Percentiles rank a stretch among this genome's conserved stretches.
Evolutionary conservation across 768 basidiomycete genomes (phyloP).

Genomic region (Mycena epipterygia): DNA sequence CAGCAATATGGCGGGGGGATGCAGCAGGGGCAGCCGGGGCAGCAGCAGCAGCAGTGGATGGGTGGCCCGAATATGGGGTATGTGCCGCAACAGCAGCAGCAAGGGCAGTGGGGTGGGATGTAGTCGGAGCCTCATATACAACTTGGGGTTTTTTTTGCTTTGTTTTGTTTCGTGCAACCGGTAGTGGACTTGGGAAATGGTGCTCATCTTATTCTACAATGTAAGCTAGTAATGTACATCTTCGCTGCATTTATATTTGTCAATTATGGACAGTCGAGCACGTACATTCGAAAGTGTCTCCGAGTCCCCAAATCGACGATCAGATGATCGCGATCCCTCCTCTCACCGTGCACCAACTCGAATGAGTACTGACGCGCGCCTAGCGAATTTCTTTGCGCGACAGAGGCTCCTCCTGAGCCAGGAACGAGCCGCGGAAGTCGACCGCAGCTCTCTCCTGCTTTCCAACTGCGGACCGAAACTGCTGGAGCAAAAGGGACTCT

Average conservation of each 20-base stretch:
- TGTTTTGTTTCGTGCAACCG: neutral
- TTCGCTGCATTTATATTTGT: neutral
- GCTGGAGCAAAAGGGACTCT: slow-evolving; percentile 90
- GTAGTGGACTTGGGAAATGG: neutral
- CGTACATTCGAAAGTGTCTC: no score
- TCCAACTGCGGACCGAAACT: slow-evolving; percentile 87
- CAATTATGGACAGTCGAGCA: no score
- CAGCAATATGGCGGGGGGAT: slow-evolving; percentile 8
- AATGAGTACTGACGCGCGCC: slow-evolving; percentile 43
- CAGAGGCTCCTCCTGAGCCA: slow-evolving; percentile 75
- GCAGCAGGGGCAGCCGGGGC: slow-evolving; percentile 34
- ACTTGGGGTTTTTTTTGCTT: neutral
- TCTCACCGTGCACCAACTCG: no score
- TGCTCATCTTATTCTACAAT: slow-evolving; percentile 10
- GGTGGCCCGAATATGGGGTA: slow-evolving; percentile 28
- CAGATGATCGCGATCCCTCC: no score
- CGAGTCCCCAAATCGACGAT: no score
- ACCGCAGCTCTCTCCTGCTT: slow-evolving; percentile 81
- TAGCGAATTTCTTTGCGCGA: slow-evolving; percentile 73
- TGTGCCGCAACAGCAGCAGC: slow-evolving; percentile 35
- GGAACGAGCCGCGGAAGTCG: slow-evolving; percentile 90
- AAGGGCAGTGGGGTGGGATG: slow-evolving; percentile 57
- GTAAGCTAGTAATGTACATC: slow-evolving; percentile 3
- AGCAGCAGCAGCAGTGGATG: slow-evolving; percentile 33
- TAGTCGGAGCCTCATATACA: no score